Conservation (phyloP, 768 basidiomycete species). For the Termitomyces titanicus region DNA sequence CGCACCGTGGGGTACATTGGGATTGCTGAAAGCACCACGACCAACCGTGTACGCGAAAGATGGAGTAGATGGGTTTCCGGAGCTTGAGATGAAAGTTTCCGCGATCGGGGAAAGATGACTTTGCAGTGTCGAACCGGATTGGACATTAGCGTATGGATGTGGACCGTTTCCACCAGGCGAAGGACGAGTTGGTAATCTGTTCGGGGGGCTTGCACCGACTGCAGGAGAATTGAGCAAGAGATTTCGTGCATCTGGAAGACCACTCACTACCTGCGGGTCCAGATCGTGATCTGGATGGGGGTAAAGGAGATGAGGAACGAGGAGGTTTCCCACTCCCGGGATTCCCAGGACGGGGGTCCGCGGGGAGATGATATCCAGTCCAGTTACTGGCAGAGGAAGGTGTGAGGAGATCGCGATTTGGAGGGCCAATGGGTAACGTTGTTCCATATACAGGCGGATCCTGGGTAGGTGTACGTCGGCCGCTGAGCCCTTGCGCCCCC, state of each 20-base stretch:
- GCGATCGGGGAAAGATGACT: slow-evolving; percentile 68
- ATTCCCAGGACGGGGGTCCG: slow-evolving; percentile 58
- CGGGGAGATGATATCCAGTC: slow-evolving; percentile 51
- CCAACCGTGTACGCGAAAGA: slow-evolving; percentile 50
- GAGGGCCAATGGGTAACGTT: slow-evolving; percentile 38
- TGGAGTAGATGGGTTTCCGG: slow-evolving; percentile 47
- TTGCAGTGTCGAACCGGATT: slow-evolving; percentile 37
- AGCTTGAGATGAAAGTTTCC: slow-evolving; percentile 49
- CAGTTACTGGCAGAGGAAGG: slow-evolving; percentile 39
- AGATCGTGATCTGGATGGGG: slow-evolving; percentile 27
- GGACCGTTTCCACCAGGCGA: slow-evolving; percentile 35
- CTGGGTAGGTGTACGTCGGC: slow-evolving; percentile 56
- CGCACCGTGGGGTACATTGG: slow-evolving; percentile 35
- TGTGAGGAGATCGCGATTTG: slow-evolving; percentile 37
- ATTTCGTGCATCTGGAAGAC: slow-evolving; percentile 44
- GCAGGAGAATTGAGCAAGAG: slow-evolving; percentile 43
- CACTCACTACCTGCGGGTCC: slow-evolving; percentile 20
- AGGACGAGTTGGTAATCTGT: slow-evolving; percentile 43
- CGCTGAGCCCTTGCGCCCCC: slow-evolving; percentile 28
- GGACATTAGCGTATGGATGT: slow-evolving; percentile 62
- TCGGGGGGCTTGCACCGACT: slow-evolving; percentile 28
- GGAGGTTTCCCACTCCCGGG: slow-evolving; percentile 36
- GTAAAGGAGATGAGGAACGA: slow-evolving; percentile 44
- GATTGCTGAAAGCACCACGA: slow-evolving; percentile 53
- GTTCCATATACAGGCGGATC: slow-evolving; percentile 45